Evolutionary conservation across 106 monocot species (phyloP), one percentile per base, ranked within the genome.

Genomic region (Xerophyta viscosa): DNA sequence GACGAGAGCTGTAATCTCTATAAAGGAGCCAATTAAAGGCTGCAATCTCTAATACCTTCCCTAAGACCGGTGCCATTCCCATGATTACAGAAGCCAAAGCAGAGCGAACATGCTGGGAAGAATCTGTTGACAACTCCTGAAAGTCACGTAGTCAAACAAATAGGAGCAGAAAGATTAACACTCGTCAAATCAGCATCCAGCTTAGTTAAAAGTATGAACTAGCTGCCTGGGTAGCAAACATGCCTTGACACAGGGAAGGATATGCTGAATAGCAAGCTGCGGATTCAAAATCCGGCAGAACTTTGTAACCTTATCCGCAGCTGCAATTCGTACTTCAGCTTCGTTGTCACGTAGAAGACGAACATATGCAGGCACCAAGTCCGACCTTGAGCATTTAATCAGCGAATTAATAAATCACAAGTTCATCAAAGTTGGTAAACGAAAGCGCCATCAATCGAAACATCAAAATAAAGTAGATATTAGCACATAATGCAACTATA

Each of bases 61-160:
- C 92, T 27, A 92, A 54, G 41, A 92, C 87, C 33, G 87, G 87
- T 62, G 92, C 92, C 92, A 92, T 92, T 48, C 92, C 92, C 92
- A 92, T 92, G 24, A 92, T 92, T 39, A 92, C 92, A 10, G 92
- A 92, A 29, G 92, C 92, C 52, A 92, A 71, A 39, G 92, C 79
- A 29, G 92, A 92, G 20, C 92, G 87, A 52, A 87, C 92, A 67
- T 92, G 92, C 46, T 92, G 92, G 3, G 92, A 92, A 49, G 92
- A 92, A 66, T 92, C 92, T 20, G 83, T 66, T 50, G 92, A 92
- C 55, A 92, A 74, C 29, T 92, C 92, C 92, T 92, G 71, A 15
- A 55, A 33, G n/a, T n/a, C n/a, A n/a, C n/a, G 61, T 41, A 8
- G 19, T 5, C 33, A 36, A 39, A 39, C 39, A 39, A 39, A 39